phyloP scores from a whole-genome alignment of 176 grass and related monocot species.

The Panicum miliaceum region DNA sequence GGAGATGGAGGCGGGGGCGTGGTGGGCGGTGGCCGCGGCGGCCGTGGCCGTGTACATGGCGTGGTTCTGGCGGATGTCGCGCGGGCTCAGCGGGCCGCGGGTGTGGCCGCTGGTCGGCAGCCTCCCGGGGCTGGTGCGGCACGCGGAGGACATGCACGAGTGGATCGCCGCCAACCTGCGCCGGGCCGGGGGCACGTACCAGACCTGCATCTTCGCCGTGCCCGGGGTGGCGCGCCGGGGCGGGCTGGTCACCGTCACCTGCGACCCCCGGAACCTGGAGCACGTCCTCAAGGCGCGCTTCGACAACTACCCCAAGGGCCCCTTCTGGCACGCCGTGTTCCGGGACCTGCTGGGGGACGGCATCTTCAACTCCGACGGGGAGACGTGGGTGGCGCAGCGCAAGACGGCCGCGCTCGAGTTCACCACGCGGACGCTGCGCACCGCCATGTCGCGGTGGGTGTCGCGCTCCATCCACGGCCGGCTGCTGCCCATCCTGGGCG shows the following conservation, averaged over 20 bases:
- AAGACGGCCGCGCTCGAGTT: constrained; percentile 98
- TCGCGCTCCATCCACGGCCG: constrained; percentile 81
- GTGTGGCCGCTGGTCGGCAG: constrained; percentile 89
- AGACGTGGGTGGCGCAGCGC: constrained; percentile 86
- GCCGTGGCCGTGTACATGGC: constrained; percentile 57
- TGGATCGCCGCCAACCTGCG: constrained; percentile 90
- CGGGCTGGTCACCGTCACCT: constrained; percentile 80
- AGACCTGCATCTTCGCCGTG: constrained; percentile 88
- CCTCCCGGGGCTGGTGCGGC: constrained; percentile 75
- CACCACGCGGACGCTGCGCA: constrained; percentile 85
- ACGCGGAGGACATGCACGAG: constrained; percentile 92
- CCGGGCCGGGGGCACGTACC: constrained; percentile 64
- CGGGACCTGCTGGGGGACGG: constrained; percentile 84
- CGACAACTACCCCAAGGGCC: constrained; percentile 98
- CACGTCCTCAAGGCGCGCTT: constrained; percentile 86
- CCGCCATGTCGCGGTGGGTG: constrained; percentile 91
- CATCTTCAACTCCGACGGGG: constrained; percentile 98
- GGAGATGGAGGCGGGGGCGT: constrained; percentile 56
- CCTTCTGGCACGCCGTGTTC: constrained; percentile 92
- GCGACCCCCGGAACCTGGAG: constrained; percentile 87
- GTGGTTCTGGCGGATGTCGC: constrained; percentile 84
- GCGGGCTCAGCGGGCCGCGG: constrained; percentile 60
- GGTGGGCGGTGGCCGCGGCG: constrained; percentile 43
- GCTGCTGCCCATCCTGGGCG: constrained; percentile 69
- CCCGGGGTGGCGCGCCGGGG: constrained; percentile 66